These are phyloP conservation scores for Beauveria scarabaeidicola DNA, from an alignment of 2,329 filamentous ascomycete species.

Conservation along the genomic window DNA sequence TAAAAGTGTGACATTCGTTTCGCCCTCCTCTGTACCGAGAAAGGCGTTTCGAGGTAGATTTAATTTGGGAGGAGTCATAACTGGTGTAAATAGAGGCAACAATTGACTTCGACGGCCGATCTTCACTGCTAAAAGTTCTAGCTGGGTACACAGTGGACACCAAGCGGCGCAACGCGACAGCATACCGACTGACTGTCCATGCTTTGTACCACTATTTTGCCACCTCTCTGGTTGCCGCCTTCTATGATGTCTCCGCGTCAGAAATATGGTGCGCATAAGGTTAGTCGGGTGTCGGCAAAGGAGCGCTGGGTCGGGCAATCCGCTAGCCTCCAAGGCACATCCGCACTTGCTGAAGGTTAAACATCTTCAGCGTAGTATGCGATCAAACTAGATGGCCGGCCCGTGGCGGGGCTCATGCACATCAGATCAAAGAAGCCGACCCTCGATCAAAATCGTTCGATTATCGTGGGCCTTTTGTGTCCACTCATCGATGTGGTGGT, in stretches of 20 bases:
- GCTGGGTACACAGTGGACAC: too few species aligned
- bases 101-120: too few species aligned
- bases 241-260: not conserved
- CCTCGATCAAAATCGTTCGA: too few species aligned
- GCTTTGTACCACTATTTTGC: not conserved
- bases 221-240: not conserved
- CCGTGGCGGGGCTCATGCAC: too few species aligned
- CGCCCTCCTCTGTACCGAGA: not conserved
- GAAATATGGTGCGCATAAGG: not conserved
- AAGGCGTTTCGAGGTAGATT: too few species aligned
- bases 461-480: not conserved
- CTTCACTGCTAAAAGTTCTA: too few species aligned
- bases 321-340: not conserved
- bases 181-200: too few species aligned
- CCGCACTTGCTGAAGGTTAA: not conserved
- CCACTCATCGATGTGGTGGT: constrained; percentile 1
- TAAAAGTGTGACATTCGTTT: not conserved
- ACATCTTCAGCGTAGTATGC: not conserved
- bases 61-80: too few species aligned
- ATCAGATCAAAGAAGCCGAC: too few species aligned
- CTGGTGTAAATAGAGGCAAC: too few species aligned
- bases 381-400: not conserved
- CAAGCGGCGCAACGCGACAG: too few species aligned
- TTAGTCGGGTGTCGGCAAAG: not conserved
- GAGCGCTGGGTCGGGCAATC: not conserved